Evolutionary conservation across 768 basidiomycete genomes (phyloP).

Genomic region (Coprinellus micaceus): DNA sequence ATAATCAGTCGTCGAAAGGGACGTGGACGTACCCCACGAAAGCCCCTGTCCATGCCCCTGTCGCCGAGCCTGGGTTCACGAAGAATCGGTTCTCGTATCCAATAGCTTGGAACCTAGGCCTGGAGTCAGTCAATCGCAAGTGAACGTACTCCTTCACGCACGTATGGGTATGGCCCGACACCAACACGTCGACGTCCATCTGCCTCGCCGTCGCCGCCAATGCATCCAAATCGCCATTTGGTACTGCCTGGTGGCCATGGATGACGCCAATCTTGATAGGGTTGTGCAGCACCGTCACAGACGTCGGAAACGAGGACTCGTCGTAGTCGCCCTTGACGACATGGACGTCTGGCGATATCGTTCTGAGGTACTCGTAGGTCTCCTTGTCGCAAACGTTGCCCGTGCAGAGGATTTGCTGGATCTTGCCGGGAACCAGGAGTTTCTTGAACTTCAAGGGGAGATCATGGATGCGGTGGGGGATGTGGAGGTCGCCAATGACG

Average conservation of each 20-base stretch:
- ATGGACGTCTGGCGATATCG: conserved; percentile 89
- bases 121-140: neutral
- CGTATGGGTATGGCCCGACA: conserved; percentile 94
- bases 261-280: conserved; percentile 90
- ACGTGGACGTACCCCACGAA: conserved; percentile 52
- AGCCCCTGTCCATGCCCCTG: conserved; percentile 87
- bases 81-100: conserved; percentile 92
- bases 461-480: conserved; percentile 86
- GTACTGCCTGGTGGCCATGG: conserved; percentile 92
- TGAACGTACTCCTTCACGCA: conserved; percentile 34
- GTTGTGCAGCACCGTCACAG: conserved; percentile 72
- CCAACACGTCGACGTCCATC: conserved; percentile 96
- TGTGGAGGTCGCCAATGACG: conserved; percentile 95
- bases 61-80: conserved; percentile 92
- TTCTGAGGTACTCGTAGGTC: conserved; percentile 93
- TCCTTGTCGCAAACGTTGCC: conserved; percentile 98
- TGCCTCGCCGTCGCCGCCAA: conserved; percentile 84
- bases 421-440: conserved; percentile 92
- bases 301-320: conserved; percentile 76
- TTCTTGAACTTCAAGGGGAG: conserved; percentile 97
- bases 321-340: conserved; percentile 95
- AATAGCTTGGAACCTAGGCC: conserved; percentile 82
- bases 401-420: conserved; percentile 95
- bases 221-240: conserved; percentile 89
- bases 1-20: neutral